Evolutionary conservation across 495 filamentous ascomycete genomes (phyloP).

Genomic region (Penicillium ucsense): DNA sequence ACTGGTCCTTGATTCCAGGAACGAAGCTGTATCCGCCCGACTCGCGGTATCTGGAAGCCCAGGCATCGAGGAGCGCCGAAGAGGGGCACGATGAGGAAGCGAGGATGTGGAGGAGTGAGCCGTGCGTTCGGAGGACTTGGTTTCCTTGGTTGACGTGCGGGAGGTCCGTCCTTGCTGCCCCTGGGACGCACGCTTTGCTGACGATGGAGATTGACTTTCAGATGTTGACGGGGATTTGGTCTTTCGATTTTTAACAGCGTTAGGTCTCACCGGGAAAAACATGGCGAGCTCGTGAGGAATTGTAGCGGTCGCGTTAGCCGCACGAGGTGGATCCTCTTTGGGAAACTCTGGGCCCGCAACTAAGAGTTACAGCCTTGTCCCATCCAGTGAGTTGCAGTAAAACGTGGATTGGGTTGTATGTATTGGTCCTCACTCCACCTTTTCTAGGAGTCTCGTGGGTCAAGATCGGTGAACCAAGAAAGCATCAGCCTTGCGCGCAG

Average conservation of each 20-base stretch:
- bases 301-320: slow-evolving; percentile 13
- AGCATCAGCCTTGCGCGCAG: not conserved
- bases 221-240: slow-evolving; percentile 22
- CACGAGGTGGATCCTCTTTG: slow-evolving; percentile 16
- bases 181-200: slow-evolving; percentile 28
- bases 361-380: not conserved
- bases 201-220: slow-evolving; percentile 7
- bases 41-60: slow-evolving; percentile 29
- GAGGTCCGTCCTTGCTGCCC: slow-evolving; percentile 32
- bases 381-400: too few relatives aligned
- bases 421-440: too few relatives aligned
- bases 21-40: slow-evolving; percentile 30
- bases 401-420: too few relatives aligned
- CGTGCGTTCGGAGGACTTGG: slow-evolving; percentile 25
- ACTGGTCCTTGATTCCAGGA: slow-evolving; percentile 47
- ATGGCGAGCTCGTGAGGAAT: slow-evolving; percentile 29
- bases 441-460: not conserved
- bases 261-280: slow-evolving; percentile 38
- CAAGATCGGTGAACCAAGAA: not conserved
- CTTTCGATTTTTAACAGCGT: slow-evolving; percentile 26
- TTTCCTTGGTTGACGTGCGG: slow-evolving; percentile 41
- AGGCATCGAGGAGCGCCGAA: slow-evolving; percentile 43
- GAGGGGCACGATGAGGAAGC: slow-evolving; percentile 15
- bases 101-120: slow-evolving; percentile 29
- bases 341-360: slow-evolving; percentile 11